Evolutionary conservation across 2,329 filamentous ascomycete genomes (phyloP).

Genomic region (Claviceps fusiformis): DNA sequence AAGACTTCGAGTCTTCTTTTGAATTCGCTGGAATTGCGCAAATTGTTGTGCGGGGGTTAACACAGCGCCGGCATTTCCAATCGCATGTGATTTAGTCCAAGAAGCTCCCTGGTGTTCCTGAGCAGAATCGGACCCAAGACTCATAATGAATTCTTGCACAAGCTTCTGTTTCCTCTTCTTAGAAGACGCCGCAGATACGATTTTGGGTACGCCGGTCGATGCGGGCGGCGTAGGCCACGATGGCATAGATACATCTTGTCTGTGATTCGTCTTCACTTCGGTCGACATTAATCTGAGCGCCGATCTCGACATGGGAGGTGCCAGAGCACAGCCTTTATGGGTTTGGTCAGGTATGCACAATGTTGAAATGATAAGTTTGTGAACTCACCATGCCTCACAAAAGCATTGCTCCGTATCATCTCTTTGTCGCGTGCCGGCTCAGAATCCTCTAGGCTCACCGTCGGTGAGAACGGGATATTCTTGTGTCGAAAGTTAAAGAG

Average conservation of each 20-base stretch:
- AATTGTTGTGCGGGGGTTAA: conserved; percentile 26
- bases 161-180: conserved; percentile 23
- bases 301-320: conserved; percentile 26
- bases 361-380: background rate
- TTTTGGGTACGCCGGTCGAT: conserved; percentile 10
- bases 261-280: conserved; percentile 11
- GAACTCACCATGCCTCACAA: conserved; percentile 39
- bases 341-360: background rate
- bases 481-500: background rate
- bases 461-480: background rate
- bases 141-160: conserved; percentile 20
- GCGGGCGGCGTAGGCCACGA: conserved; percentile 13
- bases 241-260: conserved; percentile 3
- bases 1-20: conserved; percentile 30
- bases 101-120: conserved; percentile 19
- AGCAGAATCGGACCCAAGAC: conserved; percentile 21
- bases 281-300: conserved; percentile 21
- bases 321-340: conserved; percentile 30
- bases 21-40: conserved; percentile 22
- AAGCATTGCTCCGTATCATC: conserved; percentile 44
- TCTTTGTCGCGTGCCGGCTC: conserved; percentile 11
- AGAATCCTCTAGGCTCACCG: background rate
- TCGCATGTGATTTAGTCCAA: conserved; percentile 20
- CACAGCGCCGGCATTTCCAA: conserved; percentile 21
- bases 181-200: conserved; percentile 8